phyloP scores from a whole-genome alignment of 805 yeast genomes.

The Teunomyces tritomae region DNA sequence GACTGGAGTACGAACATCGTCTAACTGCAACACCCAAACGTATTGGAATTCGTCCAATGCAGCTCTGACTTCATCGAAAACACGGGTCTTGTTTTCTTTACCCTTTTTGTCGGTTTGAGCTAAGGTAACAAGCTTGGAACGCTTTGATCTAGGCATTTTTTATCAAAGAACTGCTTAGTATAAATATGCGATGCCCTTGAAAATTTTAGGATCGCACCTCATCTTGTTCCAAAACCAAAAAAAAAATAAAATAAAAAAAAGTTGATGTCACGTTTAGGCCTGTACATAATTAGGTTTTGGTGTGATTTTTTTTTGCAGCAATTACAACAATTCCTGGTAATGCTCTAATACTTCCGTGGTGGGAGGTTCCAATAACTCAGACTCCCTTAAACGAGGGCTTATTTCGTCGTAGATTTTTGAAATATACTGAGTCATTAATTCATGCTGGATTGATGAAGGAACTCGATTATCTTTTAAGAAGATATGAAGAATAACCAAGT shows the following conservation, averaged over 20 bases:
- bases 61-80: slow-evolving; percentile 86
- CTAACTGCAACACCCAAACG: slow-evolving; percentile 82
- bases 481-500: slow-evolving; percentile 12
- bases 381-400: not conserved
- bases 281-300: not conserved
- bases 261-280: slow-evolving; percentile 9
- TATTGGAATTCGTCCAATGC: slow-evolving; percentile 74
- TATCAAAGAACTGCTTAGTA: not conserved
- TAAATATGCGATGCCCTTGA: slow-evolving; percentile 3
- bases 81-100: slow-evolving; percentile 83
- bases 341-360: not conserved
- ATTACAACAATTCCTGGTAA: not conserved
- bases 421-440: slow-evolving; percentile 12
- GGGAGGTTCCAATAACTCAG: not conserved
- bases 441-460: slow-evolving; percentile 15
- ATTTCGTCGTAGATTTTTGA: slow-evolving; percentile 1
- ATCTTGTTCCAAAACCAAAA: slow-evolving; percentile 13
- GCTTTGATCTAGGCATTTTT: slow-evolving; percentile 92
- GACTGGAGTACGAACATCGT: slow-evolving; percentile 94
- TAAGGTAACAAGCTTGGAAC: slow-evolving; percentile 92
- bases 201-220: slow-evolving; percentile 18
- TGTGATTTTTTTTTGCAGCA: not conserved
- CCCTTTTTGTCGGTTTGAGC: slow-evolving; percentile 97
- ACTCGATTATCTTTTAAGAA: slow-evolving; percentile 12
- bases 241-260: slow-evolving; percentile 13